Evolutionary conservation across 164 flowering plant species (phyloP), one percentile per base, ranked within the genome.

Genomic region (Dillenia suffruticosa): DNA sequence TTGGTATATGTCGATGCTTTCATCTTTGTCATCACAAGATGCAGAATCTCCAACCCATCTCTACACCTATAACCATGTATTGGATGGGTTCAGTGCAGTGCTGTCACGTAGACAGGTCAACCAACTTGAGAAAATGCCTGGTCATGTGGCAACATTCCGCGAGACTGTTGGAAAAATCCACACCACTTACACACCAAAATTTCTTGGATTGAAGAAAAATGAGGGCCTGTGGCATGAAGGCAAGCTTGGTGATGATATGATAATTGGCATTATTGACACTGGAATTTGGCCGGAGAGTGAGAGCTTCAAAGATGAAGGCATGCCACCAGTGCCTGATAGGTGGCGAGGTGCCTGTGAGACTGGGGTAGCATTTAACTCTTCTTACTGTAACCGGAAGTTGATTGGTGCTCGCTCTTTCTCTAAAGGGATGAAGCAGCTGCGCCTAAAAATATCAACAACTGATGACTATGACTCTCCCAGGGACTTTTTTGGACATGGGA

Each of bases 281-380:
- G 76, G 72, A 6, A 16, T 68, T 24, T 65, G 72, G 72, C 72
- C 72, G 0, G 72, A 64, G 57, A 68, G 72, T 19, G 32, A 51
- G 15, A 69, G 73, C 12, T 69, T 69, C 22, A 50, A 45, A 2
- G 76, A 73, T 45, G 16, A 16, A 2, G 67, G 73, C 2, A 65
- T 69, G 64, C 24, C 67, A 5, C 49, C 56, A 10, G 58, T 73
- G 14, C 73, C 70, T 12, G 55, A 62, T 40, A 17, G 11, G 10
- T 4, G 68, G 68, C 19, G 15, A 43, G 68, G 22, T 40, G 12
- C 68, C 56, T 1, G 56, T 57, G 19, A 59, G 54, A 10, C 43
- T 2, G 10, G 57, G 59, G 51, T 57, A 62, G 68, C 32, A 17
- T 49, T 49, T n/a, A 49, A 49, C 51, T 49, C 51, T n/a, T 49